Evolutionary conservation across 768 basidiomycete genomes (phyloP).

Genomic region (Lentinula sp.): DNA sequence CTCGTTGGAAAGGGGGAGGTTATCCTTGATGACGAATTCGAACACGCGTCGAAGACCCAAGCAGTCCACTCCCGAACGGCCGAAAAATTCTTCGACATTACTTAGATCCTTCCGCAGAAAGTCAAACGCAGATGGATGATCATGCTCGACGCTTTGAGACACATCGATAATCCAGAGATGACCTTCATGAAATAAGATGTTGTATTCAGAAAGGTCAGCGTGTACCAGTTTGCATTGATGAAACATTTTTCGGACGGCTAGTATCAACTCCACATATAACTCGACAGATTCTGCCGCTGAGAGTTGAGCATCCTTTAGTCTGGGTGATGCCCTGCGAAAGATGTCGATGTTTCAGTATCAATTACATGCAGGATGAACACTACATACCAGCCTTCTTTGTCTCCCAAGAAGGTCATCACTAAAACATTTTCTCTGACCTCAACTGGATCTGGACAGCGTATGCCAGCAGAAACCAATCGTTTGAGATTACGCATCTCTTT

Average conservation of each 20-base stretch:
- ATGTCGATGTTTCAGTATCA: neutral
- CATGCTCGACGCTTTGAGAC: slow-evolving; percentile 97
- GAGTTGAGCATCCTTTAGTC: slow-evolving; percentile 80
- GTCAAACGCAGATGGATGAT: slow-evolving; percentile 94
- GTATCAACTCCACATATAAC: slow-evolving; percentile 77
- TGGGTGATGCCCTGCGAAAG: slow-evolving; percentile 74
- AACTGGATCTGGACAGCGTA: slow-evolving; percentile 81
- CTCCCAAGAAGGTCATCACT: slow-evolving; percentile 91
- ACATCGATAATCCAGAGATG: slow-evolving; percentile 96
- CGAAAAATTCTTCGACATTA: slow-evolving; percentile 92
- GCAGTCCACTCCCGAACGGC: slow-evolving; percentile 62
- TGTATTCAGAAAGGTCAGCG: slow-evolving; percentile 98
- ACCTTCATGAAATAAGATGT: slow-evolving; percentile 78
- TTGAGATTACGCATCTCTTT: slow-evolving; percentile 98
- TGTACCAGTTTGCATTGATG: slow-evolving; percentile 92
- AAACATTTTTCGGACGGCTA: slow-evolving; percentile 79
- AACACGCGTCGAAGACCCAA: slow-evolving; percentile 81
- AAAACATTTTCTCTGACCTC: slow-evolving; percentile 97
- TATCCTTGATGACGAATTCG: slow-evolving; percentile 77
- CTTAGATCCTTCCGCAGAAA: slow-evolving; percentile 89
- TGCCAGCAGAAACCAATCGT: slow-evolving; percentile 74
- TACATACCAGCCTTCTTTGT: slow-evolving; percentile 72
- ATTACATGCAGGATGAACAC: neutral
- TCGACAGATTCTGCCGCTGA: slow-evolving; percentile 39
- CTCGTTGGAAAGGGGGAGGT: slow-evolving; percentile 26